These are phyloP conservation scores for Trichoderma hamatum DNA, from an alignment of 2,329 filamentous ascomycete species.

Conservation along the genomic window DNA sequence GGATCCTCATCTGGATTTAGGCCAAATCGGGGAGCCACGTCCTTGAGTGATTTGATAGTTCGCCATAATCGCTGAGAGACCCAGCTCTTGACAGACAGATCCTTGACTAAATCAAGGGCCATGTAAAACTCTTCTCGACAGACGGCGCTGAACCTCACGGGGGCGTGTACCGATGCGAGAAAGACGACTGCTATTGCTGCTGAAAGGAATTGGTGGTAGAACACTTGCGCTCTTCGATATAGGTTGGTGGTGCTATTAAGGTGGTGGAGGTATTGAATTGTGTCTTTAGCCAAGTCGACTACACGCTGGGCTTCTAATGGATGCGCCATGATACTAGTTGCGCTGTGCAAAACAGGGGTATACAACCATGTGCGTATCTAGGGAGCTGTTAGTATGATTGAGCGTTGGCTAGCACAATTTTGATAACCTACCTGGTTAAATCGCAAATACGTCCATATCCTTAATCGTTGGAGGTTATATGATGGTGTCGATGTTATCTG, in stretches of 20 bases:
- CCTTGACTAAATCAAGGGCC: constrained; percentile 73
- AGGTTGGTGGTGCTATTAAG: constrained; percentile 73
- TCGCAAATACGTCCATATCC: constrained; percentile 82
- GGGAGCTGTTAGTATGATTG: constrained; percentile 18
- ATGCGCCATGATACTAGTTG: constrained; percentile 79
- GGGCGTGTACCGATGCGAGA: constrained; percentile 74
- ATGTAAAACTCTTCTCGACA: constrained; percentile 80
- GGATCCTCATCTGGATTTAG: constrained; percentile 54
- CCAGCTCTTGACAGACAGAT: constrained; percentile 70
- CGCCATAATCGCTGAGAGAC: constrained; percentile 75
- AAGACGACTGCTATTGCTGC: constrained; percentile 76
- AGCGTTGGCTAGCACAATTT: not conserved
- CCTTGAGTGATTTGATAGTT: constrained; percentile 70
- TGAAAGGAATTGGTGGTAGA: constrained; percentile 80
- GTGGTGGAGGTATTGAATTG: constrained; percentile 70
- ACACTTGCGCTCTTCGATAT: constrained; percentile 71
- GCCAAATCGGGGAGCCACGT: constrained; percentile 71
- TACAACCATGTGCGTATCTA: constrained; percentile 84
- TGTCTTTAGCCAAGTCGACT: constrained; percentile 76
- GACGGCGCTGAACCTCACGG: constrained; percentile 67
- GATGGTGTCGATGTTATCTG: constrained; percentile 58
- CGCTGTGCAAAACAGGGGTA: constrained; percentile 82
- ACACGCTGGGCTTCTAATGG: constrained; percentile 71
- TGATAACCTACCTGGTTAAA: constrained; percentile 67
- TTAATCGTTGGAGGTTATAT: constrained; percentile 71